phyloP scores from a whole-genome alignment of 768 basidiomycete species.

The Mycena olivaceomarginata region DNA sequence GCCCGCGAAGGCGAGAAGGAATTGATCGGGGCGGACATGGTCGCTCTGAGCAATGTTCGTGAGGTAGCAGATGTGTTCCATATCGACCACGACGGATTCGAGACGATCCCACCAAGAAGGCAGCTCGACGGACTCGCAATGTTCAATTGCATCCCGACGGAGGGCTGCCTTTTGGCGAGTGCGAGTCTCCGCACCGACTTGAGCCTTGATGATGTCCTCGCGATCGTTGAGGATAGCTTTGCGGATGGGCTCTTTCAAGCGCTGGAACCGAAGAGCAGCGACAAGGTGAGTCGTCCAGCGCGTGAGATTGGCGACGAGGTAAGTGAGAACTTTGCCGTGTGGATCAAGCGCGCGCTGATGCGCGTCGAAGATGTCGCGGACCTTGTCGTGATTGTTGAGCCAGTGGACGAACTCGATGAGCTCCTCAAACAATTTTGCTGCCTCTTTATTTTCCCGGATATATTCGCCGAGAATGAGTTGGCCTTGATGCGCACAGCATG shows the following conservation, averaged over 20 bases:
- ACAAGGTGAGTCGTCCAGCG: conserved; percentile 13
- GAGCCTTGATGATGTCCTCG: conserved; percentile 31
- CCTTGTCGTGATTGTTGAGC: neutral
- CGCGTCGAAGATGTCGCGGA: neutral
- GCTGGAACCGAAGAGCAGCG: neutral
- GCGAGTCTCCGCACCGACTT: conserved; percentile 31
- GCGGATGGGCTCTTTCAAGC: conserved; percentile 3
- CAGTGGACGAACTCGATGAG: neutral
- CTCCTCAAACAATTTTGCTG: neutral
- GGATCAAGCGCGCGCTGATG: neutral
- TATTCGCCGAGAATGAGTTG: conserved; percentile 3
- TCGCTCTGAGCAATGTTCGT: conserved; percentile 42
- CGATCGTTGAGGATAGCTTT: neutral
- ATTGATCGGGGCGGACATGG: conserved; percentile 38
- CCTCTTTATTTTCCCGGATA: neutral
- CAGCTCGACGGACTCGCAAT: neutral
- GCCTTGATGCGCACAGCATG: conserved; percentile 2
- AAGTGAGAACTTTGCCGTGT: neutral
- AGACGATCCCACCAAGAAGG: conserved; percentile 32
- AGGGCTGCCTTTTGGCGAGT: neutral
- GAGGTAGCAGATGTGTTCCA: conserved; percentile 42
- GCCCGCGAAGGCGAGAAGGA: conserved; percentile 32
- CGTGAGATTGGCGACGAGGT: neutral
- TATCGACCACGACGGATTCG: conserved; percentile 17
- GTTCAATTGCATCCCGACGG: neutral